Base-by-base conservation (phyloP, 805 yeast genomes). In the Priceomyces carsonii region DNA sequence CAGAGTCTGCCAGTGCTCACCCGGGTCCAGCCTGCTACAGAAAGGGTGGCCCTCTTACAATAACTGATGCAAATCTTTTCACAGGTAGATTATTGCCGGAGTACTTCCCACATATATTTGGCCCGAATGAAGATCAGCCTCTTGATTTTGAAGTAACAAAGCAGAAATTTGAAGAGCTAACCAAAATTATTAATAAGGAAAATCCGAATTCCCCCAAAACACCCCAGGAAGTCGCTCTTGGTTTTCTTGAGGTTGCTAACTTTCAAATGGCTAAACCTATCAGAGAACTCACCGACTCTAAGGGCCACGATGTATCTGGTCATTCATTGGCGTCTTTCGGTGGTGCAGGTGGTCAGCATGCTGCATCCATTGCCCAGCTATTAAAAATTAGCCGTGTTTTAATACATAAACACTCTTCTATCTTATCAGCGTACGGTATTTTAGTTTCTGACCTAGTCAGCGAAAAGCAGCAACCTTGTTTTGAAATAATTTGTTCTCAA, bases 311-410 rank as follows among this genome's bases (percentile, higher is more conserved):
- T 26, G 71, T 80, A 0, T 55, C 83, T 7, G 65, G 73, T 8
- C 95, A 88, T 55, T 64, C 82, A 39, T 61, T 88, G 40, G 95
- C 89, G 1, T 75, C 91, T 2, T 88, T 88, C 61, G 96, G 96
- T 30, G 96, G 96, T 32, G 95, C 95, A 17, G 96, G 96, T 35
- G 96, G 96, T 6, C 96, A 88, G 60, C 90, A 85, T 58, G 90
- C 93, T 2, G 80, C 77, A 32, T 80, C 85, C 7, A 80, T 88
- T 22, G 95, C 95, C 1, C 70, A 76, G 38, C 71, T 75, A 17
- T 66, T 88, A 41, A 89, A 89, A 6, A 83, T 88, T 31, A 56
- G 67, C 8, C 75, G 78, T 18, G 84, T 88, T 6, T 59, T 86
- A 21, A 80, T 85, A 17, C 95, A 88, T 60, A 75, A 82, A 54